These are phyloP conservation scores for Trichosporon coremiiforme DNA, from an alignment of 1,284 basidiomycete species.

Conservation along the genomic window DNA sequence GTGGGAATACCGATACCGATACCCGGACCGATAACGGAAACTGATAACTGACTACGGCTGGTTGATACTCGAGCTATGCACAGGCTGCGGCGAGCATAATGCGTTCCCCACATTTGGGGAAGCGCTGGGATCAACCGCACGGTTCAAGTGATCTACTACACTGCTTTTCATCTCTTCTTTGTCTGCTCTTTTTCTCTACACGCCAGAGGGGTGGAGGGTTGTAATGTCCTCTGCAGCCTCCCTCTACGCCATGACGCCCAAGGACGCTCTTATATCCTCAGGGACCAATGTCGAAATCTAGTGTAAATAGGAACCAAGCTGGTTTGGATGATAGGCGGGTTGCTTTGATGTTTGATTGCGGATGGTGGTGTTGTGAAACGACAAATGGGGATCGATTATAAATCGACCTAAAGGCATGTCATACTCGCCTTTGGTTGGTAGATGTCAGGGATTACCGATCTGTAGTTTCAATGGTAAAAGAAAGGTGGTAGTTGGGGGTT, in stretches of 20 bases:
- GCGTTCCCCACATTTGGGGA: no score
- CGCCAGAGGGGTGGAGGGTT: slow-evolving; percentile 25
- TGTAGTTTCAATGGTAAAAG: slow-evolving; percentile 13
- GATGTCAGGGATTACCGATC: slow-evolving; percentile 14
- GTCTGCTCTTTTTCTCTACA: slow-evolving; percentile 31
- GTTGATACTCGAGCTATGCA: no score
- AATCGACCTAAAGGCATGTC: slow-evolving; percentile 3
- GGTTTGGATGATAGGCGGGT: slow-evolving; percentile 27
- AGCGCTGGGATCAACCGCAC: no score
- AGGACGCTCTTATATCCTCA: slow-evolving; percentile 21
- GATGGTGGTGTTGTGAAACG: slow-evolving; percentile 20
- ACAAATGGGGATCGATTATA: slow-evolving; percentile 15
- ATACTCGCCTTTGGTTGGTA: slow-evolving; percentile 11
- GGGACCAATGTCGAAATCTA: slow-evolving; percentile 32
- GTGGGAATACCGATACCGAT: background rate
- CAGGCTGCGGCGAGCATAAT: no score
- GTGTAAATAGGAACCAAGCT: slow-evolving; percentile 34
- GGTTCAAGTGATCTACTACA: slow-evolving; percentile 27
- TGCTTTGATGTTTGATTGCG: slow-evolving; percentile 17
- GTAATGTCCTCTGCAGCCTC: slow-evolving; percentile 28
- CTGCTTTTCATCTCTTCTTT: slow-evolving; percentile 27
- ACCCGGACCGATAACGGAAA: background rate
- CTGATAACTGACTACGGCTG: slow-evolving; percentile 1
- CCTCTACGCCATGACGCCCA: slow-evolving; percentile 25
- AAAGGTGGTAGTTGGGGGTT: slow-evolving; percentile 15